These are phyloP conservation scores for Bertia moriformis DNA, from an alignment of 2,329 filamentous ascomycete species.

Conservation along the genomic window DNA sequence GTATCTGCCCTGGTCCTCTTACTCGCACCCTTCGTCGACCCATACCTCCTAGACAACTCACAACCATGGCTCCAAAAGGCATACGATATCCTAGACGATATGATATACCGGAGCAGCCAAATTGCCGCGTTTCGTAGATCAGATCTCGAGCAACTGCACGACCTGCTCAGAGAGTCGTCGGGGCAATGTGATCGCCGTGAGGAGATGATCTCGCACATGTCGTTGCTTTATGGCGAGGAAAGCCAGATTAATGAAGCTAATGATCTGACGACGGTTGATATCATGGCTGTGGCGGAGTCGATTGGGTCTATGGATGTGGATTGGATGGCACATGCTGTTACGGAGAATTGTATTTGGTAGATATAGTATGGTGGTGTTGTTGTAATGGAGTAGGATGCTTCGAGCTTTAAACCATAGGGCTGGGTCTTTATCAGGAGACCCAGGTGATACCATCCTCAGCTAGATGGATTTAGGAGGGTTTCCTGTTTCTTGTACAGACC, in stretches of 20 bases:
- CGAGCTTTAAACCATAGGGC: no score
- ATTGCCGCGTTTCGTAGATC: constrained; percentile 25
- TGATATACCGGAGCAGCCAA: constrained; percentile 26
- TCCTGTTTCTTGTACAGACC: not conserved
- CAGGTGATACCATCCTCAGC: no score
- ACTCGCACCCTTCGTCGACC: constrained; percentile 19
- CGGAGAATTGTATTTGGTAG: not conserved
- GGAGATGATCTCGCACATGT: constrained; percentile 12
- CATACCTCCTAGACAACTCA: constrained; percentile 16
- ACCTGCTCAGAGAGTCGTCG: constrained; percentile 17
- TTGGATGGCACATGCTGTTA: not conserved
- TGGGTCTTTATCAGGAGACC: no score
- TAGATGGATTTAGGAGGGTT: no score
- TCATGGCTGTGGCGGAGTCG: constrained; percentile 29
- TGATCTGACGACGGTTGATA: constrained; percentile 27
- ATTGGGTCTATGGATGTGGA: constrained; percentile 14
- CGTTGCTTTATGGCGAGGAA: no score
- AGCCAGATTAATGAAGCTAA: no score
- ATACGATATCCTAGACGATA: constrained; percentile 27
- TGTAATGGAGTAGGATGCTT: no score
- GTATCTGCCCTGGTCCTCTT: constrained; percentile 25
- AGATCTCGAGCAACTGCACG: constrained; percentile 28
- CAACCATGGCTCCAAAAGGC: constrained; percentile 22
- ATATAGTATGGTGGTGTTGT: no score
- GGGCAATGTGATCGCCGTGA: constrained; percentile 9